Percentiles rank a stretch among this genome's conserved stretches.
Evolutionary conservation across 169 alveolate species (phyloP).

Genomic region (Eimeria nieschulzi): DNA sequence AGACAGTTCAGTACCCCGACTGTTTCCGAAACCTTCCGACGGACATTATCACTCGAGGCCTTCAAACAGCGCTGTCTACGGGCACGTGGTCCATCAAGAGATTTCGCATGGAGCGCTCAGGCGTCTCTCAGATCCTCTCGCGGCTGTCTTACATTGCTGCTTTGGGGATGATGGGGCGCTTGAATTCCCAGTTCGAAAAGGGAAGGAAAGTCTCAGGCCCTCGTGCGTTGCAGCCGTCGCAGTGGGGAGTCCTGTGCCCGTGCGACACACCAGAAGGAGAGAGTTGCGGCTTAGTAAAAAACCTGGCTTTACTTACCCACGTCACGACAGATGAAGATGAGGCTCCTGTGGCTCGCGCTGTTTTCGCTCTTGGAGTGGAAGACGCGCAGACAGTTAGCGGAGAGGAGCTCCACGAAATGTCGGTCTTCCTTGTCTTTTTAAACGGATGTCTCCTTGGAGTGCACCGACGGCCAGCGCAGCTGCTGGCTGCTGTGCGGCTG

Average conservation of each 20-base stretch:
- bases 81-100: constrained; percentile 99
- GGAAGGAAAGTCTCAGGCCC: constrained; percentile 95
- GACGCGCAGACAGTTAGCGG: constrained; percentile 85
- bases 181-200: constrained; percentile 94
- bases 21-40: constrained; percentile 89
- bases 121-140: constrained; percentile 97
- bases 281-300: constrained; percentile 98
- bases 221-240: constrained; percentile 98
- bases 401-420: constrained; percentile 82
- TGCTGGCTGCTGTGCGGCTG: constrained; percentile 91
- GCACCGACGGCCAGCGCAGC: constrained; percentile 89
- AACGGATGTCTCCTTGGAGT: constrained; percentile 97
- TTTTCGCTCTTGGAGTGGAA: constrained; percentile 90
- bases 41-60: constrained; percentile 96
- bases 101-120: constrained; percentile 98
- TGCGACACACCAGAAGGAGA: constrained; percentile 99
- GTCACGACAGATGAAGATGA: constrained; percentile 97
- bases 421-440: constrained; percentile 91
- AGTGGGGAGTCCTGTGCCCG: constrained; percentile 99
- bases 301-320: constrained; percentile 97
- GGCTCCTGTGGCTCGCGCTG: constrained; percentile 81
- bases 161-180: constrained; percentile 95
- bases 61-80: constrained; percentile 96
- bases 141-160: constrained; percentile 97
- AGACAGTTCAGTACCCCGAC: constrained; percentile 87